Conservation (phyloP, 1,284 basidiomycete genomes). For the Ceratobasidium sp. region DNA sequence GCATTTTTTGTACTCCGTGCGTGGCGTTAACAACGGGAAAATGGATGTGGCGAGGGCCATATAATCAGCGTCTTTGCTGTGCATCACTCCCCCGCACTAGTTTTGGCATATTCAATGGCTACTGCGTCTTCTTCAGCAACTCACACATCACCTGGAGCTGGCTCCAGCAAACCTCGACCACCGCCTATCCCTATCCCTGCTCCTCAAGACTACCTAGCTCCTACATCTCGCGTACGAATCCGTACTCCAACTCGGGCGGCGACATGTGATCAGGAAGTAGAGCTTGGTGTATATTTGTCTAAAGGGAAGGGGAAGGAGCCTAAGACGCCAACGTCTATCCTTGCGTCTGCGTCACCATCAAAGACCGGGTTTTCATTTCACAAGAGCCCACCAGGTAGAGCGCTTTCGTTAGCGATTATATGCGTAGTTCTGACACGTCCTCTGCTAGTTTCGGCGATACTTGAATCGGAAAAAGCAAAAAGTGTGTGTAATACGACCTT, state of each 20-base stretch:
- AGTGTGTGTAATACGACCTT: not conserved
- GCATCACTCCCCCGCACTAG: too few relatives aligned
- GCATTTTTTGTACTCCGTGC: too few relatives aligned
- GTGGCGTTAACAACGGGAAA: too few relatives aligned
- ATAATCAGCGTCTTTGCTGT: too few relatives aligned
- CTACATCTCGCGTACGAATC: constrained; percentile 1
- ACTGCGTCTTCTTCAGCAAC: not conserved
- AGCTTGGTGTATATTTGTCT: constrained; percentile 4
- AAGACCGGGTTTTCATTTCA: not conserved
- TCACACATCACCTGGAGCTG: too few relatives aligned
- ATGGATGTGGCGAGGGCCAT: too few relatives aligned
- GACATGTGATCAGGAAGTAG: constrained; percentile 14
- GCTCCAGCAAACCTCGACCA: constrained; percentile 4
- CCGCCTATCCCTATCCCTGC: constrained; percentile 6
- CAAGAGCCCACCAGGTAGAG: not conserved
- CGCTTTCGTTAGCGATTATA: too few relatives aligned
- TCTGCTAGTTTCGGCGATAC: not conserved
- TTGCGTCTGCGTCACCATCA: not conserved
- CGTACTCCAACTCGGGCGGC: constrained; percentile 13
- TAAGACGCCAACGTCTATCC: not conserved
- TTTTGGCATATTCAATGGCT: too few relatives aligned
- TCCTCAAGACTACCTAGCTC: not conserved
- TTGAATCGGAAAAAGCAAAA: not conserved
- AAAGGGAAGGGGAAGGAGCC: not conserved
- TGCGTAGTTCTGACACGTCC: not conserved